A percentile compares a stretch with the other conserved stretches of the same genome.
Evolutionary conservation across 176 grass and related monocot species (phyloP).

Genomic region (Guadua angustifolia): DNA sequence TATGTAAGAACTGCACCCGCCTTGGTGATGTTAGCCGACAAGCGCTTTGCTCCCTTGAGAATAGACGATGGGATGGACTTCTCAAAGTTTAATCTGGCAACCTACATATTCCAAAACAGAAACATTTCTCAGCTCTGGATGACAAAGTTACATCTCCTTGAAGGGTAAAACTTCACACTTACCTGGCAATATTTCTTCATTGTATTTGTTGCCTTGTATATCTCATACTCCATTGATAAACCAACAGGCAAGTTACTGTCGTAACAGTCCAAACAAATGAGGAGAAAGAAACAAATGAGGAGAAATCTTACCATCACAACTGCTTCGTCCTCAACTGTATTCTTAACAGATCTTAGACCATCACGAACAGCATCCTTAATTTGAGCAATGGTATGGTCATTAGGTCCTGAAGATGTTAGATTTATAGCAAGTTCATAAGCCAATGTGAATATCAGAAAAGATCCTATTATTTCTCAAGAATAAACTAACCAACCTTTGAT

Average conservation of each 20-base stretch:
- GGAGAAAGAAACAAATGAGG: too few species aligned
- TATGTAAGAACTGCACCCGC: slow-evolving; percentile 86
- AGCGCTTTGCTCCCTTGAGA: slow-evolving; percentile 91
- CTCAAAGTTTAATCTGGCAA: slow-evolving; percentile 87
- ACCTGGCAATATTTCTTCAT: slow-evolving; percentile 88
- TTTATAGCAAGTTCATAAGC: too few species aligned
- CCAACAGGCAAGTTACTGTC: slow-evolving; percentile 89
- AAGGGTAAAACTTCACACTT: slow-evolving; percentile 15
- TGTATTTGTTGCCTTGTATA: slow-evolving; percentile 84
- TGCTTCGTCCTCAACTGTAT: too few species aligned
- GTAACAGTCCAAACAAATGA: too few species aligned
- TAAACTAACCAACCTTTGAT: too few species aligned
- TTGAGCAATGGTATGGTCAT: too few species aligned
- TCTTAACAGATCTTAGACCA: too few species aligned
- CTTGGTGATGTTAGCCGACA: slow-evolving; percentile 80
- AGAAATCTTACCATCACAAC: too few species aligned
- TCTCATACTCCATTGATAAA: slow-evolving; percentile 90
- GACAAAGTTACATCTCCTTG: slow-evolving; percentile 16
- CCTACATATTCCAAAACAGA: slow-evolving; percentile 57
- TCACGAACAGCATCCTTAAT: too few species aligned
- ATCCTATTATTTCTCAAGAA: too few species aligned
- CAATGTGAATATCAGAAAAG: too few species aligned
- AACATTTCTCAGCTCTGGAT: slow-evolving; percentile 35
- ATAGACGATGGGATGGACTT: slow-evolving; percentile 86
- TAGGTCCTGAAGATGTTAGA: too few species aligned